Base-by-base conservation (phyloP, 495 filamentous ascomycete genomes). In the Podospora fimiseda region DNA sequence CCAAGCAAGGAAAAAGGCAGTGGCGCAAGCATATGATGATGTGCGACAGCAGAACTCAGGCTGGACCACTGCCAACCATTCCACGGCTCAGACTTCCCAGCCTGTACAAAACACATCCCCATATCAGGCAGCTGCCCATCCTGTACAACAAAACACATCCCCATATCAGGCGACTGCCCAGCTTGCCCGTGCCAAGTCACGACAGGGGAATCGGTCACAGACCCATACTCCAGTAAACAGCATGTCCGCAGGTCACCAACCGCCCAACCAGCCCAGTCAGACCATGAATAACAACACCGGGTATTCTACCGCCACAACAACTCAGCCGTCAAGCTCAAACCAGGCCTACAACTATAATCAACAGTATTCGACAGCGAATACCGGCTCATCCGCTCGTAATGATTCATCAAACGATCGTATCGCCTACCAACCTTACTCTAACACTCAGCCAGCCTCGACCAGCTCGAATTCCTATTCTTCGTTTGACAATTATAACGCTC, bases 351-450 rank as follows among this genome's bases (percentile, higher is more conserved):
- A 56, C 13, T 49, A 33, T 9, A 61, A 61, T 45, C 53, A 40
- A 20, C 58, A 60, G 11, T 59, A 61, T 48, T 40, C 58, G 8
- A 39, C 9, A n/a, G 48, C 44, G 3, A 60, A 16, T 38, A 49
- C 53, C 5, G 36, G 14, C 16, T 40, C 39, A 3, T 59, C 15
- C 45, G 45, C 53, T 8, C 51, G 56, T 8, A 44, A 53, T 11
- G 59, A 62, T n/a, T 19, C 47, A 37, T 46, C 61, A 1, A 66
- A 42, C 38, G 56, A 50, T 24, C 49, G 47, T 13, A 45, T 61
- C 9, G 45, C 56, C 1, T 66, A 64, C 42, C 61, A 68, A 22
- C 59, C 60, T 3, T 62, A 68, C 37, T 41, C 58, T 2, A 51
- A 43, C 20, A 55, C 48, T 9, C 52, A 39, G 8, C 20, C 51